These are phyloP conservation scores for Darksidea phi DNA, from an alignment of 495 filamentous ascomycete species.

Conservation along the genomic window DNA sequence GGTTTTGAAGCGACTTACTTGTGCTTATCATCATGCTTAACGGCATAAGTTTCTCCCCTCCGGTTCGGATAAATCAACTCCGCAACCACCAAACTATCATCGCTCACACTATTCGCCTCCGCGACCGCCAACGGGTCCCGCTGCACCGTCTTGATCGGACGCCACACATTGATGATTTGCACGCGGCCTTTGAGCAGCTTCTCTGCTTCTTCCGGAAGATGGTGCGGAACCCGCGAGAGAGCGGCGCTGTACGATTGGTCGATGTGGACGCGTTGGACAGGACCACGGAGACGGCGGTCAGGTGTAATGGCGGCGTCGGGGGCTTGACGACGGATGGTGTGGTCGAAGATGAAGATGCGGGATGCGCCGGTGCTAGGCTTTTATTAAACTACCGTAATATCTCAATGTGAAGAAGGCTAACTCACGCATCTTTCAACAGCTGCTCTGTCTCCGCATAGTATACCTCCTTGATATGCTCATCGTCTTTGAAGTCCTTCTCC, in stretches of 20 bases:
- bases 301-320: constrained; percentile 22
- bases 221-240: constrained; percentile 55
- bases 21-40: constrained; percentile 25
- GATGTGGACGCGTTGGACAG: constrained; percentile 68
- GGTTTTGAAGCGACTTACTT: too few species aligned
- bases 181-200: constrained; percentile 59
- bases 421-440: constrained; percentile 61
- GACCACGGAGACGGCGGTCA: constrained; percentile 51
- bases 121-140: constrained; percentile 65
- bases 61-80: constrained; percentile 36
- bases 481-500: constrained; percentile 51
- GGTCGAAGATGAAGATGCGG: constrained; percentile 69
- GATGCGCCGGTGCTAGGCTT: constrained; percentile 57
- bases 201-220: constrained; percentile 62
- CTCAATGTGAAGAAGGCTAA: constrained; percentile 1
- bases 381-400: too few species aligned
- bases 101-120: constrained; percentile 43
- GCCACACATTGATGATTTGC: constrained; percentile 75
- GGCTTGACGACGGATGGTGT: constrained; percentile 64
- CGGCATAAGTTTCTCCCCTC: constrained; percentile 33
- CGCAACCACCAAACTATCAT: constrained; percentile 30
- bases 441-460: constrained; percentile 70
- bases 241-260: constrained; percentile 67
- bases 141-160: constrained; percentile 62
- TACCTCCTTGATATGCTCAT: constrained; percentile 62